Base-by-base conservation (phyloP, 2,329 filamentous ascomycete genomes). In the Colletotrichum endophyticum region DNA sequence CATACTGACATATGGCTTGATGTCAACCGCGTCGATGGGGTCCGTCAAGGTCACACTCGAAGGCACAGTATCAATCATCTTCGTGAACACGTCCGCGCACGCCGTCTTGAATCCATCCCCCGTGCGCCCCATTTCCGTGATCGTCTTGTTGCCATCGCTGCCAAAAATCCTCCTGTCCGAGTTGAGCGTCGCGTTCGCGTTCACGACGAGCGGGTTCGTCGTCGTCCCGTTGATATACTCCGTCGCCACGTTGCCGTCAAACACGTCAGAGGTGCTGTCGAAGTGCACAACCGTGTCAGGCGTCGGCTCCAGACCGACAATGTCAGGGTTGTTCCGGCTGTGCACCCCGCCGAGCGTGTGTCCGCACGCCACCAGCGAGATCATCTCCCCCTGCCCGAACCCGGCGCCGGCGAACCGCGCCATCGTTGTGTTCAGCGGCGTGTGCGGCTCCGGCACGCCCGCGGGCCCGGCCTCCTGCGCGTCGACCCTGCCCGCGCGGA, bases 41-140 rank as follows among this genome's bases (percentile, higher is more conserved):
- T 82, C 80, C 8, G 80, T 80, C 8, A 85, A 79, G 9, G 77
- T 74, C 34, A 85, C 83, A 1, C 30, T 76, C 25, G 77, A 72
- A 1, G 84, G 83, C 0, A 85, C 83, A 2, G 84, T 84, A 63
- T 85, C 80, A 59, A 85, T 82, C 84, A 85, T 85, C 15, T 80
- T 80, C 19, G 76, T 78, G 15, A 85, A 81, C 19, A 84, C 70
- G 19, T 79, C 72, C 2, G 79, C 75, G 56, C 84, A 85, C 22
- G 75, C 80, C n/a, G 76, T 81, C 28, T 83, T 81, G 79, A 89
- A 89, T 4, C 80, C 81, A 11, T 78, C 78, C 61, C 84, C 80
- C 6, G 82, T 79, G 62, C 85, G 80, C 5, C 83, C 82, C 79
- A 89, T 80, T 2, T 82, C 80, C 27, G 79, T 80, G 62, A 89